These are phyloP conservation scores for Pseudogymnoascus sp. DNA, from an alignment of 2,329 filamentous ascomycete species.

Conservation along the genomic window DNA sequence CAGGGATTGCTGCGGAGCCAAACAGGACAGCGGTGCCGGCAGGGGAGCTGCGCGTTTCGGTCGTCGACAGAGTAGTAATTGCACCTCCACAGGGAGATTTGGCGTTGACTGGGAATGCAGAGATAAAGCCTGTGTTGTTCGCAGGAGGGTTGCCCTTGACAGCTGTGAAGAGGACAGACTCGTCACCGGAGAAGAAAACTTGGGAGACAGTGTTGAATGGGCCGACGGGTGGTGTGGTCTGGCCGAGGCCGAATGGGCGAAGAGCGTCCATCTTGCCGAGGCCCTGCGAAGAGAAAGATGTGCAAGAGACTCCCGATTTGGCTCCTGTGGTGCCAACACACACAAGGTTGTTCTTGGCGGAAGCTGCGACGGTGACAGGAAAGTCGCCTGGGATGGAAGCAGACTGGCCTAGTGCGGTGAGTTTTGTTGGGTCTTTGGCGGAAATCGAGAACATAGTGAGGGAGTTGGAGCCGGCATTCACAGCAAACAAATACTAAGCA, in stretches of 20 bases:
- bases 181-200: conserved; percentile 51
- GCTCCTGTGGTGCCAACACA: conserved; percentile 43
- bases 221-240: conserved; percentile 52
- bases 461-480: conserved; percentile 49
- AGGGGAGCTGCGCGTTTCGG: conserved; percentile 38
- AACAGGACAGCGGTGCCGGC: conserved; percentile 52
- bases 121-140: conserved; percentile 52
- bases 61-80: conserved; percentile 16
- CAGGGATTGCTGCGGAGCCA: conserved; percentile 43
- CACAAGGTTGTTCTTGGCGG: conserved; percentile 22
- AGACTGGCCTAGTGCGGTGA: conserved; percentile 39
- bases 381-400: conserved; percentile 44
- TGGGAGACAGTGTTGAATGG: conserved; percentile 55
- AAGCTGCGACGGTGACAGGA: conserved; percentile 35
- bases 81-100: background rate
- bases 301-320: conserved; percentile 40
- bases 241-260: conserved; percentile 43
- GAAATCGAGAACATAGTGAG: conserved; percentile 44
- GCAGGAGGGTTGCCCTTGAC: conserved; percentile 53
- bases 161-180: conserved; percentile 45
- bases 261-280: conserved; percentile 21
- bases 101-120: conserved; percentile 39
- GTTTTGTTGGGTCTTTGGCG: conserved; percentile 35
- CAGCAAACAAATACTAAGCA: conserved; percentile 45
- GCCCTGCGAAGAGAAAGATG: conserved; percentile 14